A percentile compares a stretch with the other conserved stretches of the same genome.
Evolutionary conservation across 139 green algal species (phyloP).

Genomic region (Micractinium conductrix): DNA sequence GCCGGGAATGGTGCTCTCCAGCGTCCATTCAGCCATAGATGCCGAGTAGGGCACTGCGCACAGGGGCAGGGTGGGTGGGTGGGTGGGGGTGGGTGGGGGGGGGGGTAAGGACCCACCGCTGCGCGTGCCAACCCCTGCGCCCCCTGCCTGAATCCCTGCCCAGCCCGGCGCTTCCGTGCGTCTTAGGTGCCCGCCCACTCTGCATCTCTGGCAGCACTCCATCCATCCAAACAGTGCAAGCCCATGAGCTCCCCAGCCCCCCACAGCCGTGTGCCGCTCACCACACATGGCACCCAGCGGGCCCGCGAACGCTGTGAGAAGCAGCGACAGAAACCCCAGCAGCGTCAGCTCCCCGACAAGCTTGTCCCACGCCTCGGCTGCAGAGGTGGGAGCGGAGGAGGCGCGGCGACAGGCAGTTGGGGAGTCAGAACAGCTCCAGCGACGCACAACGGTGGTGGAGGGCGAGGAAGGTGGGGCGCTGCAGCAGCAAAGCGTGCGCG

Average conservation of each 20-base stretch:
- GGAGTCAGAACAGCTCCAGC: too few relatives aligned
- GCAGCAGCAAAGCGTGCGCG: too few relatives aligned
- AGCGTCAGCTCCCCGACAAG: slow-evolving; percentile 35
- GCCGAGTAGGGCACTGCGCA: slow-evolving; percentile 2
- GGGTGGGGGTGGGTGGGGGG: too few relatives aligned
- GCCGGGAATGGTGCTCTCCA: slow-evolving; percentile 10
- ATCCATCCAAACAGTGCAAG: background rate
- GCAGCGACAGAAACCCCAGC: slow-evolving; percentile 40
- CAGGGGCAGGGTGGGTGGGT: background rate
- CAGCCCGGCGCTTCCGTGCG: background rate
- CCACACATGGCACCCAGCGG: slow-evolving; percentile 13
- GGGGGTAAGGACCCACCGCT: too few relatives aligned
- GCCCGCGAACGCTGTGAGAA: slow-evolving; percentile 16
- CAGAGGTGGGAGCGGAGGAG: too few relatives aligned
- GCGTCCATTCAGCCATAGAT: background rate
- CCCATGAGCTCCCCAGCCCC: background rate
- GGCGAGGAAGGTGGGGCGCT: too few relatives aligned
- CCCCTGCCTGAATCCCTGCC: too few relatives aligned
- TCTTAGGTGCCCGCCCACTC: background rate
- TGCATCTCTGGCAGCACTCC: background rate
- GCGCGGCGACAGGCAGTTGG: too few relatives aligned
- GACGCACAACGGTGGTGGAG: too few relatives aligned
- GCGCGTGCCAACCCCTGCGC: too few relatives aligned
- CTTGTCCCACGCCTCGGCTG: slow-evolving; percentile 5
- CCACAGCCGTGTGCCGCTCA: background rate